Percentiles rank a stretch among this genome's conserved stretches.
Evolutionary conservation across 2,329 filamentous ascomycete species (phyloP).

Genomic region (Talaromyces pinophilus): DNA sequence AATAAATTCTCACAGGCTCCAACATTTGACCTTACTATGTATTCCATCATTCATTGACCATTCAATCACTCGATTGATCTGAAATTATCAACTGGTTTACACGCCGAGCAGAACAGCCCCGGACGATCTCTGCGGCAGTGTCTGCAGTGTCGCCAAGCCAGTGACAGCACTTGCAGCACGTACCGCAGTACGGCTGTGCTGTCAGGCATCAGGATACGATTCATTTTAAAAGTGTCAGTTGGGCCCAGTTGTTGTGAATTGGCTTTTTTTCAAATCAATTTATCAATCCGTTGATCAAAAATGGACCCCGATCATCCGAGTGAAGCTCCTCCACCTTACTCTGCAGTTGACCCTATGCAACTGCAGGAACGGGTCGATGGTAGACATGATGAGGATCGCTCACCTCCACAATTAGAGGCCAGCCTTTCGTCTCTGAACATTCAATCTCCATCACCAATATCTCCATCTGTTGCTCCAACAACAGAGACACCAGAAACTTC

Average conservation of each 20-base stretch:
- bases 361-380: conserved; percentile 20
- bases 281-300: neutral
- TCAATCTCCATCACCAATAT: conserved; percentile 5
- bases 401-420: conserved; percentile 16
- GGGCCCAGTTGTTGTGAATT: neutral
- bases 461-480: neutral
- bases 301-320: conserved; percentile 15
- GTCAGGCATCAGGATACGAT: neutral
- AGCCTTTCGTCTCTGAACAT: conserved; percentile 27
- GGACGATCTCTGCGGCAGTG: conserved; percentile 7
- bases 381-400: neutral
- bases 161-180: neutral
- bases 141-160: conserved; percentile 5
- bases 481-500: neutral
- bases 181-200: neutral
- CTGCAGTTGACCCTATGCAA: conserved; percentile 42
- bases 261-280: neutral
- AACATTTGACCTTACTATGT: neutral
- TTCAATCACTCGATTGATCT: neutral
- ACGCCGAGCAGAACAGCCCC: neutral
- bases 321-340: conserved; percentile 46
- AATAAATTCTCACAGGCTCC: neutral
- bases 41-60: neutral
- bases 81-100: neutral
- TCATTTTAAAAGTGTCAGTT: neutral